Percentiles rank a stretch among this genome's conserved stretches.
phyloP scores from a whole-genome alignment of 495 filamentous ascomycete genomes.

The Annulohypoxylon moriforme region DNA sequence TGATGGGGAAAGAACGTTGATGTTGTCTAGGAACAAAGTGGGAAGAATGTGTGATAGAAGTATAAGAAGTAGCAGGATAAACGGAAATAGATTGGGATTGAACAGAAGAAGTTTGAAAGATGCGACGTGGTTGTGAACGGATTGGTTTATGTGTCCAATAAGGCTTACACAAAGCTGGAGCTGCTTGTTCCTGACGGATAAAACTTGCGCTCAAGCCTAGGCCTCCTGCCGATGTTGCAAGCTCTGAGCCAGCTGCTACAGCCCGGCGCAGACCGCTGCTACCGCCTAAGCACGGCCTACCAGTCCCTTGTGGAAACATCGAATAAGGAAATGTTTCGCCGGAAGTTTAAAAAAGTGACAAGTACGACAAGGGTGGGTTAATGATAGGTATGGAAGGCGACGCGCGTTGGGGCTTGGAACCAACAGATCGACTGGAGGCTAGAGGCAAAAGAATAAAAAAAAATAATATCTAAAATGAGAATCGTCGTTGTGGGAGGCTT shows the following conservation, averaged over 20 bases:
- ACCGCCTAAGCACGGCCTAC: conserved; percentile 45
- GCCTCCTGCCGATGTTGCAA: conserved; percentile 17
- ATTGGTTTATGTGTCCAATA: conserved; percentile 54
- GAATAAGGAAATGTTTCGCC: background rate
- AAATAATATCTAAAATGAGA: conserved; percentile 21
- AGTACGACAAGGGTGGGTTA: background rate
- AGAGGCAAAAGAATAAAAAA: conserved; percentile 5
- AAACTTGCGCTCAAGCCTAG: conserved; percentile 20
- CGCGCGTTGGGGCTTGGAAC: conserved; percentile 3
- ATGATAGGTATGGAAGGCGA: background rate
- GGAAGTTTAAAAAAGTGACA: conserved; percentile 2
- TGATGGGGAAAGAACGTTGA: conserved; percentile 38
- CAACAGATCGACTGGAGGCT: background rate
- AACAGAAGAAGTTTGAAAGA: conserved; percentile 49
- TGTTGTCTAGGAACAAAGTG: conserved; percentile 25
- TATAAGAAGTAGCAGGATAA: background rate
- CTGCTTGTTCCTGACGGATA: conserved; percentile 20
- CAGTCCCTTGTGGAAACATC: conserved; percentile 43
- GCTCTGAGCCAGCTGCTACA: conserved; percentile 44
- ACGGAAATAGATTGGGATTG: conserved; percentile 5
- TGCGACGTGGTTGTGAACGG: conserved; percentile 41
- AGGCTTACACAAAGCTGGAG: conserved; percentile 31
- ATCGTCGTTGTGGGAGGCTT: conserved; percentile 11
- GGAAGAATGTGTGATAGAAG: conserved; percentile 25
- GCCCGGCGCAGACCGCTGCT: conserved; percentile 41